Evolutionary conservation across 2,329 filamentous ascomycete species (phyloP), one percentile per base, ranked within the genome.

Genomic region (Pseudogymnoascus sp.): DNA sequence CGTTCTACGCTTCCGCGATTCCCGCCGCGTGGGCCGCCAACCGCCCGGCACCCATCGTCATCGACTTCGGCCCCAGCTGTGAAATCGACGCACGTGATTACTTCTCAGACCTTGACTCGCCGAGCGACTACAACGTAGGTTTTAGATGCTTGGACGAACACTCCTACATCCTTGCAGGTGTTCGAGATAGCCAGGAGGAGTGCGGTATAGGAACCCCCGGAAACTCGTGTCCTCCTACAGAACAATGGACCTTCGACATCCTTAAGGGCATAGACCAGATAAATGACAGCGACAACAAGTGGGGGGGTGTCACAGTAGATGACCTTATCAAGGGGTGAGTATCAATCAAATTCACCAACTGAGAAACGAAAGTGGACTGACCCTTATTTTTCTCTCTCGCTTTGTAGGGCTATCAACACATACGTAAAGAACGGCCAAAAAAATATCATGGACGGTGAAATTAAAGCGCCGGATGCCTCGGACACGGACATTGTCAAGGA

Each of bases 61-160:
- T 62, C 39, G 62, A 63, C 35, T 62, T 63, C 10, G 62, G 60
- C 2, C 13, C 15, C 1, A 26, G 39, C 54, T 63, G 62, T 5
- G n/a, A 60, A 13, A 63, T 63, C 39, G 33, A 63, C 26, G 62
- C 60, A 8, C 29, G 40, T 2, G 17, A 15, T 2, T 63, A 62
- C 33, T 62, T 63, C 33, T 31, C 35, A 10, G 41, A 17, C 17
- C 17, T 17, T 17, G 17, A 17, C 17, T 17, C 17, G 17, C 33
- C 33, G 10, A 10, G 11, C 10, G 10, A 2, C 8, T 36, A 36
- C 33, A 36, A 36, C 33, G 4, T 36, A 11, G 33, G 7, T 4
- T 36, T 1, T 1, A 36, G 33, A 4, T 36, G 33, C 10, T 3
- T 36, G 5, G 11, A 36, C 9, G 4, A 13, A 1, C 8, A 36